Conservation (phyloP, 2,329 filamentous ascomycete genomes). For the Neofusicoccum parvum region DNA sequence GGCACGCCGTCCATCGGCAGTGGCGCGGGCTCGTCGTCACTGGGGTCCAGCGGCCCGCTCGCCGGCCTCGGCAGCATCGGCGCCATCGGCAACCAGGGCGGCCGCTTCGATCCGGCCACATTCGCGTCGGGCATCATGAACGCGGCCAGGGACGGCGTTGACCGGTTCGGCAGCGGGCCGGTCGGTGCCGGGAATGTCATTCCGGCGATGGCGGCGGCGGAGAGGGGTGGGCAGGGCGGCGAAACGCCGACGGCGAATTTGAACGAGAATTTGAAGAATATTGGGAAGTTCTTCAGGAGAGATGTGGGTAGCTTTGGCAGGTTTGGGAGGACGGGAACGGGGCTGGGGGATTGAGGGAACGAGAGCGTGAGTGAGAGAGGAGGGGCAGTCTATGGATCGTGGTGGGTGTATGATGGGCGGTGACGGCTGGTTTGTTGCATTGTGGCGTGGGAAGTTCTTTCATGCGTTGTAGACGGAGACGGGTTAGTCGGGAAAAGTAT, state of each 20-base stretch:
- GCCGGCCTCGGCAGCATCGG: constrained; percentile 42
- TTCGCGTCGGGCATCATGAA: constrained; percentile 87
- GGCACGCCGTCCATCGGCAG: constrained; percentile 38
- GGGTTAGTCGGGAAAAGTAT: not conserved
- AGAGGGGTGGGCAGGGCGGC: constrained; percentile 29
- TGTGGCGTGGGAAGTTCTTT: not conserved
- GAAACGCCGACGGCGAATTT: constrained; percentile 65
- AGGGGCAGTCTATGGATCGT: not conserved
- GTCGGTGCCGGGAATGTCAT: constrained; percentile 37
- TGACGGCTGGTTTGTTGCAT: not conserved
- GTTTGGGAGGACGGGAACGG: constrained; percentile 33
- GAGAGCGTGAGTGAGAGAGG: not conserved
- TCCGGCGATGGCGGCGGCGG: constrained; percentile 27
- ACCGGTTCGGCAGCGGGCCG: constrained; percentile 66
- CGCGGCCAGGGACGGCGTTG: constrained; percentile 81
- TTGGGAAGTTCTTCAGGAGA: constrained; percentile 93
- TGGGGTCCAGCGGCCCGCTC: constrained; percentile 49
- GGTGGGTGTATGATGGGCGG: too few relatives aligned
- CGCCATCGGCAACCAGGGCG: constrained; percentile 37
- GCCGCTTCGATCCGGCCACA: constrained; percentile 74
- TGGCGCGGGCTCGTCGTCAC: constrained; percentile 46
- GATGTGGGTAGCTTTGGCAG: constrained; percentile 65
- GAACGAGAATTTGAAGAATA: constrained; percentile 92
- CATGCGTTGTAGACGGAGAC: too few relatives aligned
- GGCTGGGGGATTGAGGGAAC: not conserved